A percentile compares a stretch with the other conserved stretches of the same genome.
Conservation (phyloP, 2,329 filamentous ascomycete genomes). For the Botrytis squamosa region DNA sequence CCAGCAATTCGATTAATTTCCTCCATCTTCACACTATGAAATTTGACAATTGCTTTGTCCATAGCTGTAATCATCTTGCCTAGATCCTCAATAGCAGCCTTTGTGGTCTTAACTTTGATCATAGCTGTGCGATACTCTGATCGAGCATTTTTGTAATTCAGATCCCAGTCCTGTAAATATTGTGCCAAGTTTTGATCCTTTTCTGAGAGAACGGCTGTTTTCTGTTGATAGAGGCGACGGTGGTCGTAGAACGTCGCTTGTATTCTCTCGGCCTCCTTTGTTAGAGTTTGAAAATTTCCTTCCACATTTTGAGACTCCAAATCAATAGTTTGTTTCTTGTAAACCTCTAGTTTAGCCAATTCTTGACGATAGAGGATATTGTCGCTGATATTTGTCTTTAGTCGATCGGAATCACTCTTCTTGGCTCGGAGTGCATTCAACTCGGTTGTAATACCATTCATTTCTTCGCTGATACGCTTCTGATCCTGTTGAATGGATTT, state of each 20-base stretch:
- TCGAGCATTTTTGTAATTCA: slow-evolving; percentile 81
- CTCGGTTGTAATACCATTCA: slow-evolving; percentile 62
- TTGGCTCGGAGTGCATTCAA: slow-evolving; percentile 78
- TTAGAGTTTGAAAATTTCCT: slow-evolving; percentile 75
- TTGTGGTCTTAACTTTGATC: slow-evolving; percentile 87
- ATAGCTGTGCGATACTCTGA: slow-evolving; percentile 80
- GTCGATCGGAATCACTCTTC: slow-evolving; percentile 75
- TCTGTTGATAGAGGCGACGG: slow-evolving; percentile 76
- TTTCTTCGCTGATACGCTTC: slow-evolving; percentile 63
- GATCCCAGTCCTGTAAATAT: slow-evolving; percentile 75
- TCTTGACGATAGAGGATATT: slow-evolving; percentile 85
- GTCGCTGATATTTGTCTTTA: slow-evolving; percentile 82
- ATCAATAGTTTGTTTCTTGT: slow-evolving; percentile 68
- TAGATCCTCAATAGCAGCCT: slow-evolving; percentile 88
- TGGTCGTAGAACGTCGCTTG: slow-evolving; percentile 66
- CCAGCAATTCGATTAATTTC: slow-evolving; percentile 94
- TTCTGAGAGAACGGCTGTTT: slow-evolving; percentile 7
- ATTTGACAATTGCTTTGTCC: slow-evolving; percentile 96
- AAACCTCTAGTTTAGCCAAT: slow-evolving; percentile 62
- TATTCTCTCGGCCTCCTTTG: slow-evolving; percentile 64
- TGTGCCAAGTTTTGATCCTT: slow-evolving; percentile 78
- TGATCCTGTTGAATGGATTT: slow-evolving; percentile 66
- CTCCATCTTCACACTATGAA: slow-evolving; percentile 95
- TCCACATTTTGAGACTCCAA: slow-evolving; percentile 78
- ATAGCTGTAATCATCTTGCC: slow-evolving; percentile 78